Base-by-base conservation (phyloP, 139 green algal genomes). In the Asterochloris erici region DNA sequence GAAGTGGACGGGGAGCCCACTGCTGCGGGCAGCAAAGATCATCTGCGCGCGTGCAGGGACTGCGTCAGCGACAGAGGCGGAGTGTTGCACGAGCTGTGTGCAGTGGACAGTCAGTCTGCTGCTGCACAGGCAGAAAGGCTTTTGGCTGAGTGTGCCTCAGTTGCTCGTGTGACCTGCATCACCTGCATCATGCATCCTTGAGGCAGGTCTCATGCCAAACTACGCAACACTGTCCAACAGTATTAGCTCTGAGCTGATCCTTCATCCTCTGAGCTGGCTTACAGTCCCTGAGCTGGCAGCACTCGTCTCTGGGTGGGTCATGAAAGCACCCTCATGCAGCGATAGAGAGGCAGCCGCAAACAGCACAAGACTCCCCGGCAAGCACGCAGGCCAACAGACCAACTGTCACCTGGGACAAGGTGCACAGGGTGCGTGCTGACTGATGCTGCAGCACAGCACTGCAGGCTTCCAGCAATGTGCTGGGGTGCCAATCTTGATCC, bases 1-100 rank as follows among this genome's bases (percentile, higher is more conserved):
- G 83, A 97, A 96, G 85, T 96, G 91, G 77, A 86, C 86, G 11
- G 88, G 82, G 85, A 92, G 94, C 75, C 83, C 86, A 62, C 17
- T 73, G 74, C 23, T 74, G 74, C 86, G 84, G 68, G 74, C 82
- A 74, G 78, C 78, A 69, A 93, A 91, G 68, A 96, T 92, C 27
- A 85, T 86, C 23, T 82, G 81, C 73, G 10, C 66, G 10, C 2
- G 19, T 23, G 66, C 66, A 71, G 21, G 17, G 19, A 21, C 17
- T 23, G 17, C 19, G 66, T 71, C 19, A 26, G 2, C 38, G 38
- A 54, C 6, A 54, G 38, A 54, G 38, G 38, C 38, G 6, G 6
- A 54, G 38, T 54, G n/a, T 54, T 54, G 38, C 38, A 54, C 6
- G 38, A 54, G 38, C n/a, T n/a, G n/a, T 54, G 38, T 10, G 38